Base-by-base conservation (phyloP, 2,329 filamentous ascomycete species). In the Cadophora gregata region DNA sequence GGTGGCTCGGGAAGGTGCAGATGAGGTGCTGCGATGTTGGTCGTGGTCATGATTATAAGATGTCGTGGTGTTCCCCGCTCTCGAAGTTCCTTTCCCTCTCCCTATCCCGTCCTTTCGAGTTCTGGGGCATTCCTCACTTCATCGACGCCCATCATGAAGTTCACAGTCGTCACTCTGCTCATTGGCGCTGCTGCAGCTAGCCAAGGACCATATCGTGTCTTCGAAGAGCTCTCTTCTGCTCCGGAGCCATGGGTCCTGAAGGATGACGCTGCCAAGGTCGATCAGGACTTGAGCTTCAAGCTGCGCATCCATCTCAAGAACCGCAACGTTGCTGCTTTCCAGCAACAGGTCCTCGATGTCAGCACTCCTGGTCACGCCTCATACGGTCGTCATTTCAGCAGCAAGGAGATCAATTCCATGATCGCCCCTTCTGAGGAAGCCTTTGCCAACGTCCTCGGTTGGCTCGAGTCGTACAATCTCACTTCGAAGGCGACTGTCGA, bases 361-460 rank as follows among this genome's bases (percentile, higher is more conserved):
- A 84, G 83, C 24, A 83, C 82, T 0, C 84, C 84, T 1, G 79
- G 79, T 7, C 77, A 80, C 67, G 69, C 78, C 3, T 75, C 77
- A 19, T 86, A 86, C 69, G 84, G 84, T 29, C 74, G 83, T 64
- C 84, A 85, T 73, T 79, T 84, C 68, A 79, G 77, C 25, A 75
- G 78, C 48, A 75, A 78, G 14, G 80, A 82, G 45, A 77, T 83
- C 64, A 79, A 82, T 55, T 70, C 77, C 4, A 77, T 82, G 69
- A 78, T 84, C 50, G 78, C 77, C 8, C 79, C 81, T 1, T 73
- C 76, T 8, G 73, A 78, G 4, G 77, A 79, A 7, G 77, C 79
- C 8, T 71, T 78, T 8, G 69, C 77, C 0, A 71, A 76, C 1
- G 79, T 83, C 19, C 73, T 78, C 9, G 70, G 67, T 25, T 85